phyloP scores from a whole-genome alignment of 805 yeast species.

The Candida schatavii region DNA sequence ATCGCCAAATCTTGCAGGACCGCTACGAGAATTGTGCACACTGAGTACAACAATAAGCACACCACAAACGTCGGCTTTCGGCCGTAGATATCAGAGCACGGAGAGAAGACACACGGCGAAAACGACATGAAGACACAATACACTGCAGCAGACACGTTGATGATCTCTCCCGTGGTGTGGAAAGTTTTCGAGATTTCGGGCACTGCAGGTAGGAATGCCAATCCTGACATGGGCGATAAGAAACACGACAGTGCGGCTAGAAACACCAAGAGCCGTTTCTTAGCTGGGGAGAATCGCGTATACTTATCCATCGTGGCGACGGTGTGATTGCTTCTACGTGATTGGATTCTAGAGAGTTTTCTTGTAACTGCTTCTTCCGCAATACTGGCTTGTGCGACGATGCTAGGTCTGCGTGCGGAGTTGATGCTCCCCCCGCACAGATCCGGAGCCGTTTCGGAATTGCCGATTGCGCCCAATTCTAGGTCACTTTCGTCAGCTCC shows the following conservation, averaged over 20 bases:
- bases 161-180: conserved; percentile 44
- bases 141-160: conserved; percentile 50
- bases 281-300: neutral
- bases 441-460: neutral
- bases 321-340: conserved; percentile 10
- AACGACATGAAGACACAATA: conserved; percentile 51
- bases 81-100: conserved; percentile 54
- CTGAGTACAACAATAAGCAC: conserved; percentile 30
- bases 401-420: too few relatives aligned
- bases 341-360: conserved; percentile 17
- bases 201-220: conserved; percentile 52
- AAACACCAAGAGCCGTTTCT: conserved; percentile 21
- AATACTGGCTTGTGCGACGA: conserved; percentile 12
- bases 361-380: conserved; percentile 19
- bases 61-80: conserved; percentile 42
- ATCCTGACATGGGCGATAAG: conserved; percentile 42
- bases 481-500: neutral
- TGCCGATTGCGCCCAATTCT: neutral
- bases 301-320: neutral
- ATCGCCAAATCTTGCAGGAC: conserved; percentile 50
- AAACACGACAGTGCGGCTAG: conserved; percentile 30
- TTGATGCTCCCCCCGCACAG: neutral
- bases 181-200: conserved; percentile 46
- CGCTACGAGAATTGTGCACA: conserved; percentile 33
- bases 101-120: conserved; percentile 50